Evolutionary conservation across 305 asterid species (phyloP), one percentile per base, ranked within the genome.

Genomic region (Striga hermonthica): DNA sequence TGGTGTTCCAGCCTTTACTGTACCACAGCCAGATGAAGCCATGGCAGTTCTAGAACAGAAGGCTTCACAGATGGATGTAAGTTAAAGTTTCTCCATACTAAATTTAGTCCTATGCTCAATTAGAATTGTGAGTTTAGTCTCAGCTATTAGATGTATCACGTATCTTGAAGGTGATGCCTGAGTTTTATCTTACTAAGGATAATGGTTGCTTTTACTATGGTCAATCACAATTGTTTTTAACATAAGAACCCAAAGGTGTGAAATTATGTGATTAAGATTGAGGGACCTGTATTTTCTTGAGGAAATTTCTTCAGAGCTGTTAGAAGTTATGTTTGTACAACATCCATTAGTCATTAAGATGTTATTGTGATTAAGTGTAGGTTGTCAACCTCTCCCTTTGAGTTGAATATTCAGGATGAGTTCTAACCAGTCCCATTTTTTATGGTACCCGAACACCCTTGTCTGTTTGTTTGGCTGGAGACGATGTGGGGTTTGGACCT

Each of bases 1-100:
- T 36, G 97, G 91, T 61, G 87, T 87, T 73, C 97, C 90, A 41
- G 98, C 96, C 70, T 92, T 89, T 69, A 87, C 97, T n/a, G 98
- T 84, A 48, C 84, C 96, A 39, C 98, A 92, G 75, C 98, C 97
- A 6, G 91, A 82, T 65, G 98, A 89, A 83, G 98, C 98, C 57
- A 89, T 92, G 95, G 56, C 13, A 65, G 95, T 87, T 70, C 97
- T 92, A 62, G 86, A 81, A 74, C 81, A 82, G 80, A 89, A 87
- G 82, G 98, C 98, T 74, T 72, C 89, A 38, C 76, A 79, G 75
- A 73, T 87, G 67, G 83, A 81, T 48, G 98, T 89, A 81, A 87
- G 97, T 83, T 70, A n/a, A 72, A 68, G 31, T 52, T 57, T 77
- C 9, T 68, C 56, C 54, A n/a, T 53, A 62, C 37, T 12, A 16